Base-by-base conservation (phyloP, 176 grass and related monocot species). In the Neostapfia colusana region DNA sequence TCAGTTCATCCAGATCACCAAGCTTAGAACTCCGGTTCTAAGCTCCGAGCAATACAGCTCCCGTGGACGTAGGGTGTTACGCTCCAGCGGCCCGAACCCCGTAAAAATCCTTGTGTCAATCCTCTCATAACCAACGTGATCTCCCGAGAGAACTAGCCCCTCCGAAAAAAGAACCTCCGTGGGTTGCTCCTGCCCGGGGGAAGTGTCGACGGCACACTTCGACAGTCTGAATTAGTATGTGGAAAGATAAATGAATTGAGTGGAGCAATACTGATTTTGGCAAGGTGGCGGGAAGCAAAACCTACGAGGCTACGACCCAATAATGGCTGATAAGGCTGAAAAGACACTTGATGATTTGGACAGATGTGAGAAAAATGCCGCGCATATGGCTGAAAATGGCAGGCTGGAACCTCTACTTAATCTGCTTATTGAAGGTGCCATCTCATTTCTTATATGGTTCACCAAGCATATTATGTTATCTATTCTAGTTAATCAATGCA, bases 371-470 rank as follows among this genome's bases (percentile, higher is more conserved):
- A 57, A 82, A 35, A 93, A 88, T 66, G 73, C 85, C 0, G 81
- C 81, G 79, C 84, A 80, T 69, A 76, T 93, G 91, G 91, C 91
- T 34, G 91, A 93, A 79, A 89, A 90, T 84, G 91, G 91, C 51
- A 73, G 91, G 57, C 56, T 93, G 20, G 76, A 90, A 60, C 91
- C 91, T 48, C 81, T 93, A 45, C 76, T 93, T 63, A 84, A 76
- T 43, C 85, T 85, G 31, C 84, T 93, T 39, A 82, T 90, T 77
- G 63, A 93, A 82, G 91, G 91, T 93, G 44, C 13, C 63, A 51
- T 62, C 40, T 66, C 41, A 34, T 81, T 78, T n/a, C n/a, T n/a
- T n/a, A n/a, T 69, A 38, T 20, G 26, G 2, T 83, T 76, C 21
- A 16, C n/a, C 36, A 44, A 63, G 8, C 11, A 69, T 41, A 8